Evolutionary conservation across 1,139 yeast genomes (phyloP).

Genomic region (Debaryomyces nepalensis): DNA sequence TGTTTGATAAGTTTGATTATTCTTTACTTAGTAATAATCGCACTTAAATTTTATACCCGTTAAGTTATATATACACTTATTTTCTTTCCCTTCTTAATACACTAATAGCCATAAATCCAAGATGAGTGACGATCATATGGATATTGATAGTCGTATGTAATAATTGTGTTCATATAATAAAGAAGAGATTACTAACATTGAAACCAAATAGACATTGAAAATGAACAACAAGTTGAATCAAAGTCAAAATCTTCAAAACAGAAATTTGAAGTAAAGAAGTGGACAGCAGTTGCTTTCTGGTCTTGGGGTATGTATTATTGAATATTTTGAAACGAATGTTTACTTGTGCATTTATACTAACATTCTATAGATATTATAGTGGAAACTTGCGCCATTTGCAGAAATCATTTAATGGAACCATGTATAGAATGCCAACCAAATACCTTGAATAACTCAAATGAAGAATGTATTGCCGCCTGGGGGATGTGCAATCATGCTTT

Average conservation of each 20-base stretch:
- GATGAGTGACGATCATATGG: conserved; percentile 35
- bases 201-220: conserved; percentile 12
- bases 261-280: conserved; percentile 57
- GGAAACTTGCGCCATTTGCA: conserved; percentile 97
- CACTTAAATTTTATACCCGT: conserved; percentile 4
- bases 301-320: conserved; percentile 76
- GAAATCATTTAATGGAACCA: conserved; percentile 98
- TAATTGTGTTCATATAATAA: not conserved
- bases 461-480: conserved; percentile 96
- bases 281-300: conserved; percentile 99
- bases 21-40: conserved; percentile 5
- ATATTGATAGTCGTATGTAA: conserved; percentile 37
- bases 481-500: conserved; percentile 95
- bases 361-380: conserved; percentile 67
- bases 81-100: not conserved
- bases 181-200: conserved; percentile 14
- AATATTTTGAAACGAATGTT: not conserved
- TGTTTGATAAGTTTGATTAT: not conserved
- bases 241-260: conserved; percentile 30
- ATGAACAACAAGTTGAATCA: conserved; percentile 13
- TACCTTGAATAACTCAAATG: conserved; percentile 65
- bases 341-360: conserved; percentile 25
- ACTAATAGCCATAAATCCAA: not conserved
- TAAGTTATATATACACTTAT: conserved; percentile 2
- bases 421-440: conserved; percentile 97